phyloP scores from a whole-genome alignment of 257 asterid species.

The Misopates orontium region DNA sequence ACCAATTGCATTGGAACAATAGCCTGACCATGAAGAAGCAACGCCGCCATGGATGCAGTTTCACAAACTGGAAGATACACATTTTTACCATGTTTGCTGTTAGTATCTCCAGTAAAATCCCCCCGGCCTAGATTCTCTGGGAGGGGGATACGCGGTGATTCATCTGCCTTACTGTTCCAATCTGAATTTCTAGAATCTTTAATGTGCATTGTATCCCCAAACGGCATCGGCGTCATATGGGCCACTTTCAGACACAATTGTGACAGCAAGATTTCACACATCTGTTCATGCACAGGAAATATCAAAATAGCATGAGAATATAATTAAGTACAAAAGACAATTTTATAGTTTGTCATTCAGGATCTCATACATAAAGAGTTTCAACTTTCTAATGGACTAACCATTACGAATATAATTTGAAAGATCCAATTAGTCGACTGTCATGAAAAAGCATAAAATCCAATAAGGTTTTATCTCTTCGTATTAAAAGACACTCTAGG shows the following conservation, averaged over 20 bases:
- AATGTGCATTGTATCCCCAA: constrained; percentile 49
- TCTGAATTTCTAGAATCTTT: constrained; percentile 55
- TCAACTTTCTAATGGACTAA: no score
- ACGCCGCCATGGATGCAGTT: constrained; percentile 90
- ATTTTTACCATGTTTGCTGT: constrained; percentile 45
- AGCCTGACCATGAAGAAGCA: constrained; percentile 92
- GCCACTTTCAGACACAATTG: constrained; percentile 91
- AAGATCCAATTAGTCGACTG: constrained; percentile 13
- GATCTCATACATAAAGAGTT: no score
- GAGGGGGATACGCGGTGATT: constrained; percentile 40
- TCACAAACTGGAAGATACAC: constrained; percentile 47
- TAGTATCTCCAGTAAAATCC: constrained; percentile 53
- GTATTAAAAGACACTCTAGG: constrained; percentile 15
- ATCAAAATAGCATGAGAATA: constrained; percentile 17
- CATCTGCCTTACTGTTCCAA: constrained; percentile 54
- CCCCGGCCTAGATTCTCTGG: constrained; percentile 42
- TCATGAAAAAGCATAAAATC: constrained; percentile 18
- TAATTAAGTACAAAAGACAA: constrained; percentile 16
- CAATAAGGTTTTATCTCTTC: neutral
- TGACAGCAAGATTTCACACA: constrained; percentile 94
- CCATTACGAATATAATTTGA: constrained; percentile 3
- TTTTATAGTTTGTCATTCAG: neutral
- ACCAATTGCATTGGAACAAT: constrained; percentile 98
- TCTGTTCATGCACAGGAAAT: constrained; percentile 52
- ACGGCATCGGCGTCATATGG: constrained; percentile 41